A percentile compares a stretch with the other conserved stretches of the same genome.
Evolutionary conservation across 2,329 filamentous ascomycete genomes (phyloP).

Genomic region (Epichloe uncinata): DNA sequence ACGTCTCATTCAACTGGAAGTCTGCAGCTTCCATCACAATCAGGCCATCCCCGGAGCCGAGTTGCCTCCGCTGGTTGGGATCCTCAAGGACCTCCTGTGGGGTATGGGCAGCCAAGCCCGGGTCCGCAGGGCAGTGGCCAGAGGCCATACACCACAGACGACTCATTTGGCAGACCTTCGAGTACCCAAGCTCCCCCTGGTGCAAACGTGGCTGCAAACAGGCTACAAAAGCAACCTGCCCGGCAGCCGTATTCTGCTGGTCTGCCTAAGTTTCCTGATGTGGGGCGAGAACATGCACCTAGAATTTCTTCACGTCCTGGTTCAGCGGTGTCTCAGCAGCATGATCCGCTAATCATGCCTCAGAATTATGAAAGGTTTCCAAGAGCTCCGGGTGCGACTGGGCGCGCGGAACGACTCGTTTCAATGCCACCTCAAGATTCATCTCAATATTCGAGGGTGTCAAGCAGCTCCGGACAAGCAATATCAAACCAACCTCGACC

Average conservation of each 20-base stretch:
- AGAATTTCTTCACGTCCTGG: slow-evolving; percentile 5
- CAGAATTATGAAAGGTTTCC: slow-evolving; percentile 17
- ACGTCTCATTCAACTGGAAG: slow-evolving; percentile 32
- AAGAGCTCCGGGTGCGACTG: slow-evolving; percentile 17
- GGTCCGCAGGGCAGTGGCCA: slow-evolving; percentile 12
- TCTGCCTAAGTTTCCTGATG: neutral
- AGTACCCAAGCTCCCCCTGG: slow-evolving; percentile 16
- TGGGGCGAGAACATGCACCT: neutral
- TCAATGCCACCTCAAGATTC: slow-evolving; percentile 17
- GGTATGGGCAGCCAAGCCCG: slow-evolving; percentile 28
- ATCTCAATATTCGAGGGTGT: slow-evolving; percentile 9
- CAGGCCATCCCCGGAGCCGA: slow-evolving; percentile 25
- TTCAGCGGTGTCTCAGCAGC: slow-evolving; percentile 11
- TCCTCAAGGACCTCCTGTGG: slow-evolving; percentile 23
- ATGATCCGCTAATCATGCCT: slow-evolving; percentile 1
- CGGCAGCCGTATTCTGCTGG: slow-evolving; percentile 4
- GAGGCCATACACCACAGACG: slow-evolving; percentile 11
- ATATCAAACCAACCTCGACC: slow-evolving; percentile 10
- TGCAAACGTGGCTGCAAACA: slow-evolving; percentile 20
- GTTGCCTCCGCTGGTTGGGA: slow-evolving; percentile 32
- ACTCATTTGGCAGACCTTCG: slow-evolving; percentile 12
- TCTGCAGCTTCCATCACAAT: slow-evolving; percentile 25
- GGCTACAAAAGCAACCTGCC: slow-evolving; percentile 15
- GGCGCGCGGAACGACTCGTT: slow-evolving; percentile 20
- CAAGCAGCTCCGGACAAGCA: slow-evolving; percentile 10